Percentiles rank a stretch among this genome's conserved stretches.
These are phyloP conservation scores for Helianthus tuberosus DNA, from an alignment of 129 eudicot genomes.

Conservation along the genomic window DNA sequence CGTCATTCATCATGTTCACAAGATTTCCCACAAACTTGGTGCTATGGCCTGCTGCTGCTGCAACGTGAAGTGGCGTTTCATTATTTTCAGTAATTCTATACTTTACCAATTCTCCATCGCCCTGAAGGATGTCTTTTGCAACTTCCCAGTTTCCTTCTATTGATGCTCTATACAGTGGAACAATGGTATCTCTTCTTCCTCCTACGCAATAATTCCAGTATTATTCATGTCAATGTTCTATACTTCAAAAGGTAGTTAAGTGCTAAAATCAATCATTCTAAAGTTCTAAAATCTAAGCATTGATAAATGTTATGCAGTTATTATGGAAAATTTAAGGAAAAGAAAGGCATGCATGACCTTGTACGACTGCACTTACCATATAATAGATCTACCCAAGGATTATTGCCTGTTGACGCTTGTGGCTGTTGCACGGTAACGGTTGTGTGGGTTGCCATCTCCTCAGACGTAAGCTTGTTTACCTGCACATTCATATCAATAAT, in stretches of 20 bases:
- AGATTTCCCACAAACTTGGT: too few species aligned
- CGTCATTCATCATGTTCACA: not conserved
- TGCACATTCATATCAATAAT: not conserved
- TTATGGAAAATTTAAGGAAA: not conserved
- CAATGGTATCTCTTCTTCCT: not conserved
- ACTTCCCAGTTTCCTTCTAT: not conserved
- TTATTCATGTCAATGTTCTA: too few species aligned
- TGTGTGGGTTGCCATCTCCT: not conserved
- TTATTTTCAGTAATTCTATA: not conserved
- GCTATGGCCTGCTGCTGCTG: too few species aligned
- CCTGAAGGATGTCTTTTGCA: not conserved
- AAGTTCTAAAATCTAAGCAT: not conserved
- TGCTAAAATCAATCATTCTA: not conserved
- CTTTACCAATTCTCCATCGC: not conserved
- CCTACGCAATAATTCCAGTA: too few species aligned
- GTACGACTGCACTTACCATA: not conserved
- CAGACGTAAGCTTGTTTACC: not conserved
- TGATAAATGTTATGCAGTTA: too few species aligned
- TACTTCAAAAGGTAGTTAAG: not conserved
- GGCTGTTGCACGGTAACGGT: not conserved
- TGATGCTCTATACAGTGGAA: not conserved
- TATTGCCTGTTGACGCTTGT: not conserved
- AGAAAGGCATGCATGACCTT: not conserved
- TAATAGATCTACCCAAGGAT: not conserved
- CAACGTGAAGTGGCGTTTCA: not conserved